A percentile compares a stretch with the other conserved stretches of the same genome.
Conservation (phyloP, 2,329 filamentous ascomycete genomes). For the Sarocladium strictum region DNA sequence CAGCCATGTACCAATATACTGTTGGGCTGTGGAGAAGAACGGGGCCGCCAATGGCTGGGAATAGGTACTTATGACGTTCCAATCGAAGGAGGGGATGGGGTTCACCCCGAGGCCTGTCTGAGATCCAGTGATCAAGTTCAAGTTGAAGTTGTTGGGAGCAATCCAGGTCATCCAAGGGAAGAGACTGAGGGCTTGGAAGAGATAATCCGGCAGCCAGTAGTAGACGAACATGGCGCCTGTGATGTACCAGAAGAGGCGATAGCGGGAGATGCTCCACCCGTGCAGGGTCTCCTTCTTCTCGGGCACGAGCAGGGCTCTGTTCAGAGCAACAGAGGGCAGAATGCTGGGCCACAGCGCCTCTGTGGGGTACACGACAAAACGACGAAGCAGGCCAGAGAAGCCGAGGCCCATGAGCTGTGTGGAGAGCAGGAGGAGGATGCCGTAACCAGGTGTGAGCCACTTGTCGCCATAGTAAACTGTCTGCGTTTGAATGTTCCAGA, state of each 20-base stretch:
- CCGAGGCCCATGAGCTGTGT: slow-evolving; percentile 53
- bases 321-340: slow-evolving; percentile 44
- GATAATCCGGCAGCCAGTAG: slow-evolving; percentile 53
- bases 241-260: slow-evolving; percentile 50
- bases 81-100: slow-evolving; percentile 41
- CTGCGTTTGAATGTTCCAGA: slow-evolving; percentile 36
- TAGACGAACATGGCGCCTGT: slow-evolving; percentile 45
- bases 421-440: slow-evolving; percentile 42
- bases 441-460: slow-evolving; percentile 30
- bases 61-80: slow-evolving; percentile 27
- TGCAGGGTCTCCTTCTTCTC: slow-evolving; percentile 29
- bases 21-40: slow-evolving; percentile 30
- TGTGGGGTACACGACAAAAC: slow-evolving; percentile 47
- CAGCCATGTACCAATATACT: slow-evolving; percentile 23
- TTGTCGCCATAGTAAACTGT: slow-evolving; percentile 23
- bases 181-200: slow-evolving; percentile 51
- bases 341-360: slow-evolving; percentile 49
- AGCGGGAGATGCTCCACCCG: slow-evolving; percentile 54
- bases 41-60: slow-evolving; percentile 32
- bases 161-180: slow-evolving; percentile 60
- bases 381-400: slow-evolving; percentile 41
- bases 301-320: slow-evolving; percentile 40
- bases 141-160: slow-evolving; percentile 50
- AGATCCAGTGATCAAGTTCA: slow-evolving; percentile 43
- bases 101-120: slow-evolving; percentile 35